Percentiles rank a stretch among this genome's conserved stretches.
Conservation (phyloP, 2,329 filamentous ascomycete genomes). For the Ceratocystis harringtonii region DNA sequence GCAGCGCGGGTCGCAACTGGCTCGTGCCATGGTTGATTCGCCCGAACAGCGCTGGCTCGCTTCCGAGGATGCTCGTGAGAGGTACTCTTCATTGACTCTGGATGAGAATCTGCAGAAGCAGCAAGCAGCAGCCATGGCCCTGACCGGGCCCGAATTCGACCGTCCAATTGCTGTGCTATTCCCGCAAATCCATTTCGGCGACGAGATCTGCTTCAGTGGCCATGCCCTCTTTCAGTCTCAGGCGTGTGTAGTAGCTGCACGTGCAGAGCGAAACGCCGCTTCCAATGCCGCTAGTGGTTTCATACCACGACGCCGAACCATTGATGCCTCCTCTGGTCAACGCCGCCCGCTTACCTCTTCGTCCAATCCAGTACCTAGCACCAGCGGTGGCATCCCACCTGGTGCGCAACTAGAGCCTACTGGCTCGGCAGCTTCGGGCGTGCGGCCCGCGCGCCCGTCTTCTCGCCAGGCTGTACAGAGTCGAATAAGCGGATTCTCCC, state of each 20-base stretch:
- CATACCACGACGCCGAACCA: constrained; percentile 12
- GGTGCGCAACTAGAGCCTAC: constrained; percentile 9
- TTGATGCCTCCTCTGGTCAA: background rate
- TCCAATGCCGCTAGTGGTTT: constrained; percentile 1
- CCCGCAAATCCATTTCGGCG: constrained; percentile 16
- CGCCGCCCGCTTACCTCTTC: background rate
- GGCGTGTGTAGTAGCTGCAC: constrained; percentile 13
- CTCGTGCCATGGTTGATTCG: constrained; percentile 10
- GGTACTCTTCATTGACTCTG: constrained; percentile 14
- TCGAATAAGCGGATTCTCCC: constrained; percentile 9
- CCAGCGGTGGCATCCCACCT: background rate
- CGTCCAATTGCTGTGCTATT: constrained; percentile 14
- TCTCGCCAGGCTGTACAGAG: constrained; percentile 13
- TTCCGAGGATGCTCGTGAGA: constrained; percentile 11
- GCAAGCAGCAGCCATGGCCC: background rate
- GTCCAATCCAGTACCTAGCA: background rate
- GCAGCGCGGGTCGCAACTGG: constrained; percentile 15
- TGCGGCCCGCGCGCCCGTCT: constrained; percentile 13
- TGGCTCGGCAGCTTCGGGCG: constrained; percentile 13
- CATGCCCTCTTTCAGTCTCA: constrained; percentile 16
- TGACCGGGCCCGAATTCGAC: constrained; percentile 11
- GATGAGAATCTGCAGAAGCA: constrained; percentile 12
- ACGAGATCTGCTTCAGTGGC: constrained; percentile 16
- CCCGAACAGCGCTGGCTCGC: constrained; percentile 15
- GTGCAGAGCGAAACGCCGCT: constrained; percentile 12